Percentiles rank a stretch among this genome's conserved stretches.
Evolutionary conservation across 2,329 filamentous ascomycete genomes (phyloP).

Genomic region (Stagonosporopsis tanaceti): DNA sequence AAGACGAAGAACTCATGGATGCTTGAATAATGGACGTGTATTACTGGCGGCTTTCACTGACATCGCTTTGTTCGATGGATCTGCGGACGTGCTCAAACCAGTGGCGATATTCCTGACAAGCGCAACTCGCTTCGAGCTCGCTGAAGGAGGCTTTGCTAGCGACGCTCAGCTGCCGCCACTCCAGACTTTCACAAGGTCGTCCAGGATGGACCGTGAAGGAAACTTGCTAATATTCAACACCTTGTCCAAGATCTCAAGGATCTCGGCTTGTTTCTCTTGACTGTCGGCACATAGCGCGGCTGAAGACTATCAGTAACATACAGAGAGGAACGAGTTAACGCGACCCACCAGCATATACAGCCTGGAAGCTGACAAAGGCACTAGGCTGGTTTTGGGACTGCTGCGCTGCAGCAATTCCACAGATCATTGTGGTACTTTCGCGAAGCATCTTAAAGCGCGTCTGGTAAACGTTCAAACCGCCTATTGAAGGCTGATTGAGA

Average conservation of each 20-base stretch:
- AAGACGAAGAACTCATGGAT: not conserved
- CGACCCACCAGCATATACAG: slow-evolving; percentile 41
- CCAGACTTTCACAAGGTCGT: slow-evolving; percentile 40
- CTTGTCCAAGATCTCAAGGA: slow-evolving; percentile 25
- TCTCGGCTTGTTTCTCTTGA: slow-evolving; percentile 28
- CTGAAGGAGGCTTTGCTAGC: not conserved
- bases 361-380: slow-evolving; percentile 41
- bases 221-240: slow-evolving; percentile 36
- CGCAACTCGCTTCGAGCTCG: slow-evolving; percentile 8
- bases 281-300: slow-evolving; percentile 34
- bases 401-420: slow-evolving; percentile 58
- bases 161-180: slow-evolving; percentile 11
- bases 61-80: not conserved
- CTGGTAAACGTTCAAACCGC: slow-evolving; percentile 58
- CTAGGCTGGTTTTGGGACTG: slow-evolving; percentile 38
- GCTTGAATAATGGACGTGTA: not conserved
- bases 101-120: not conserved
- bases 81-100: not conserved
- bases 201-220: slow-evolving; percentile 36
- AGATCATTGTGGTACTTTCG: slow-evolving; percentile 58
- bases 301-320: slow-evolving; percentile 1
- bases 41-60: not conserved
- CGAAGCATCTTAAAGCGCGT: slow-evolving; percentile 54
- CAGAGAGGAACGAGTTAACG: not conserved
- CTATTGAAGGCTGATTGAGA: slow-evolving; percentile 60